Base-by-base conservation (phyloP, 805 yeast genomes). In the Kodamaea lidongshanica region DNA sequence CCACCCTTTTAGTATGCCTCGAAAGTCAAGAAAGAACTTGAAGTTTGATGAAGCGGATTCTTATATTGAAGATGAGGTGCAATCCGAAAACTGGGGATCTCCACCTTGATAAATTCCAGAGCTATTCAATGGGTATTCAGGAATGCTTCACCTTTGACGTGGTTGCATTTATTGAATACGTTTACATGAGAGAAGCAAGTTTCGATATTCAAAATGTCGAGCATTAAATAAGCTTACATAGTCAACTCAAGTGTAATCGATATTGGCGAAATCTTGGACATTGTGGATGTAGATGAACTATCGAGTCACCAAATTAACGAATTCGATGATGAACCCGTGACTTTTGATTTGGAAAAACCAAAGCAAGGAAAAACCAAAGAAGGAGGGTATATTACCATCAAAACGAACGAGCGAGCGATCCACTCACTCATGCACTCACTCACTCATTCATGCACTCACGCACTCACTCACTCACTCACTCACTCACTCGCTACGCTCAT, bases 201-300 rank as follows among this genome's bases (percentile, higher is more conserved):
- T 35, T 38, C 21, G 50, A 45, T 19, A 26, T 35, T 4, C 16
- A 20, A 2, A 46, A 42, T 23, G 32, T 37, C 10, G 49, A 48
- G 25, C 58, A 56, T 39, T 34, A 38, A n/a, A 56, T 45, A 42
- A 26, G 47, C 48, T 6, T 50, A 43, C 17, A 61, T 67, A 3
- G 45, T 64, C 13, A 45, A 58, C 2, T 28, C 44, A 3, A 30
- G 37, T 3, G 15, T 27, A 13, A 27, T 27, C 5, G 39, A 37
- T n/a, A 24, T 40, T 1, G 35, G 36, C 16, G 56, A 52, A 13
- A 46, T 57, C 7, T 45, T 63, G 5, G 70, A 64, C 35, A 51
- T 65, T 4, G 46, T 65, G 10, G 70, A 65, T 37, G 48, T 64
- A 16, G 68, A 63, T 32, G 64, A 63, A 39, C 45, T 64, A 25